Evolutionary conservation across 495 filamentous ascomycete species (phyloP).

Genomic region (Podospora conica): DNA sequence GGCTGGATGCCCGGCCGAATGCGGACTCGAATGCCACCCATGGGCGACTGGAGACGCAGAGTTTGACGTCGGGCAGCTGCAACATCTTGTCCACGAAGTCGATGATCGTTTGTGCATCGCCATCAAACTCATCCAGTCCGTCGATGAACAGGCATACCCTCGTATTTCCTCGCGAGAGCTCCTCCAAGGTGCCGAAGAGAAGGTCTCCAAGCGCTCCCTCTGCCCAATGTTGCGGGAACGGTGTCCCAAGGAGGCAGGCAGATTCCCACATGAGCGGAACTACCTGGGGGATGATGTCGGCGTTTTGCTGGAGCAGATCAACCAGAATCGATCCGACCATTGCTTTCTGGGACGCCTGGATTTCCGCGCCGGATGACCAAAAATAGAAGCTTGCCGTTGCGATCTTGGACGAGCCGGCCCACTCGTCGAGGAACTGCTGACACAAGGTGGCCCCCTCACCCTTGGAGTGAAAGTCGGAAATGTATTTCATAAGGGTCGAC

Average conservation of each 20-base stretch:
- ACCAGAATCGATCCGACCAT: slow-evolving; percentile 15
- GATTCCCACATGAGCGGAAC: slow-evolving; percentile 20
- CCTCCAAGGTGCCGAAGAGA: background rate
- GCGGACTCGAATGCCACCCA: slow-evolving; percentile 25
- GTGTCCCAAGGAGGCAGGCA: slow-evolving; percentile 6
- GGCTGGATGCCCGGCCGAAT: slow-evolving; percentile 19
- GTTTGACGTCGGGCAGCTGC: slow-evolving; percentile 18
- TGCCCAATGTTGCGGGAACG: background rate
- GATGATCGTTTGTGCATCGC: slow-evolving; percentile 24
- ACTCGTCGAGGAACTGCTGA: background rate
- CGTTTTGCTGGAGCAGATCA: slow-evolving; percentile 10
- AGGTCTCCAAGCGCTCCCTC: background rate
- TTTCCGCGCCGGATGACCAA: slow-evolving; percentile 17
- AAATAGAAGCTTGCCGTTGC: slow-evolving; percentile 17
- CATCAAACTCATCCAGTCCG: slow-evolving; percentile 34
- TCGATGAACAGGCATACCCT: slow-evolving; percentile 16
- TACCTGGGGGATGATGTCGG: slow-evolving; percentile 14
- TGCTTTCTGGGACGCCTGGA: slow-evolving; percentile 19
- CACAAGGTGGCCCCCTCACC: background rate
- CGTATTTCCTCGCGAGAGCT: background rate
- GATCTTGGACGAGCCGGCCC: background rate
- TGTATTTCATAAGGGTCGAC: slow-evolving; percentile 1
- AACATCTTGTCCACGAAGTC: slow-evolving; percentile 15
- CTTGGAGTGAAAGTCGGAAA: background rate
- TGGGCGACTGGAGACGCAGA: slow-evolving; percentile 34